These are phyloP conservation scores for Breynia disticha DNA, from an alignment of 441 rosid species.

Conservation along the genomic window DNA sequence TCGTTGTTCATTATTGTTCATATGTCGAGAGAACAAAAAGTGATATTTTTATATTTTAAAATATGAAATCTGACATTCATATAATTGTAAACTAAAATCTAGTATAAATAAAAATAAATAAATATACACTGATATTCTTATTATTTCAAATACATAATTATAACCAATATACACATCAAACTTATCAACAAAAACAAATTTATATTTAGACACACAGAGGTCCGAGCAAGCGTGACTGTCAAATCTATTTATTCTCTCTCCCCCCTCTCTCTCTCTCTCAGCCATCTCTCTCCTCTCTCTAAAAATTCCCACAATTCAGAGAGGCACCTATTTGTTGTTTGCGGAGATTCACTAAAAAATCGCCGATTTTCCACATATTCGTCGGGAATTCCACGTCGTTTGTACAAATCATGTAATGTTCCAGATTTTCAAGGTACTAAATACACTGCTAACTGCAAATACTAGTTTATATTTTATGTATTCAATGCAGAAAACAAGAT, in stretches of 20 bases:
- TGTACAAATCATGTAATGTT: conserved; percentile 24
- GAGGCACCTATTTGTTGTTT: conserved; percentile 1
- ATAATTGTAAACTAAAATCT: no score
- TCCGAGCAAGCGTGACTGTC: conserved; percentile 52
- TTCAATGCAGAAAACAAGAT: not conserved
- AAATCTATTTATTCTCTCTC: conserved; percentile 50
- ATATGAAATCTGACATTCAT: no score
- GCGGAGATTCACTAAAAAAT: conserved; percentile 22
- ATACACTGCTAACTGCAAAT: not conserved
- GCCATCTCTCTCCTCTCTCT: conserved; percentile 13
- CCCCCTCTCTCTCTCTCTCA: conserved; percentile 12
- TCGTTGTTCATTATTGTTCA: no score
- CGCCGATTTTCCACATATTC: conserved; percentile 18
- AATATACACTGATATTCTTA: no score
- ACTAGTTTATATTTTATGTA: not conserved
- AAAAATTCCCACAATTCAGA: conserved; percentile 27
- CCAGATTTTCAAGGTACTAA: conserved; percentile 40
- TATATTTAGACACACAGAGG: conserved; percentile 29
- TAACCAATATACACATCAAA: not conserved
- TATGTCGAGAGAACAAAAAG: no score
- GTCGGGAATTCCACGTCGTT: conserved; percentile 22
- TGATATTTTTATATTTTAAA: no score
- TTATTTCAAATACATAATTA: not conserved
- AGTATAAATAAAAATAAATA: no score
- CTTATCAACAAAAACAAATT: not conserved